Base-by-base conservation (phyloP, 1,284 basidiomycete genomes). In the Pyrrhoderma noxium region DNA sequence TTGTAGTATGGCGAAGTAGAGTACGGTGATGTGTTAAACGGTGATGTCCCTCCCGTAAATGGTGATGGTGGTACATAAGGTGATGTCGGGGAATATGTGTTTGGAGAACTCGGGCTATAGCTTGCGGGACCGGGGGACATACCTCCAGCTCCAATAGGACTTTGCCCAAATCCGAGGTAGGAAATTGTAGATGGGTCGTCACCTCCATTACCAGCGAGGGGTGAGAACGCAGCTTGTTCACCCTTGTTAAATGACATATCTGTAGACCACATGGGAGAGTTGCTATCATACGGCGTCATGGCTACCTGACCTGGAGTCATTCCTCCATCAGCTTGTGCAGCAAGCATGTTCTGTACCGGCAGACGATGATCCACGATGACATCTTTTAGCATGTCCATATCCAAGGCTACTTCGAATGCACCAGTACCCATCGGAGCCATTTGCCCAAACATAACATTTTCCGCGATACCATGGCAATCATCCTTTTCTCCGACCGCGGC, bases 371-470 rank as follows among this genome's bases (percentile, higher is more conserved):
- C 96, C 52, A 98, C 90, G 52, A 99, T 94, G 45, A 97, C 95
- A 58, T 99, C 95, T 76, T 98, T 96, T 61, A 99, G 77, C 93
- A 98, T 96, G 60, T 95, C 90, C 60, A 98, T 89, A 69, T 99
- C 96, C 45, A 99, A 77, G 1, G 93, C 87, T 47, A 99, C 89
- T 50, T 98, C 95, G 65, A 98, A 98, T 4, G 93, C 82, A 11
- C 93, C 93, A 0, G 93, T 94, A 47, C 93, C 93, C 92, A 95
- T 94, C 0, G 93, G 95, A 31, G 96, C 96, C 82, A 99, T 90
- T 71, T 99, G 96, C 16, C 96, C 96, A 57, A 99, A 90, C 75
- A 99, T 81, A 39, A 99, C 93, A 63, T 98, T 99, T 75, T 99
- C 95, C 8, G 95, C 95, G 19, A 99, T 87, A 57, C 96, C 96